Conservation (phyloP, 768 basidiomycete genomes). For the Mycena metata region DNA sequence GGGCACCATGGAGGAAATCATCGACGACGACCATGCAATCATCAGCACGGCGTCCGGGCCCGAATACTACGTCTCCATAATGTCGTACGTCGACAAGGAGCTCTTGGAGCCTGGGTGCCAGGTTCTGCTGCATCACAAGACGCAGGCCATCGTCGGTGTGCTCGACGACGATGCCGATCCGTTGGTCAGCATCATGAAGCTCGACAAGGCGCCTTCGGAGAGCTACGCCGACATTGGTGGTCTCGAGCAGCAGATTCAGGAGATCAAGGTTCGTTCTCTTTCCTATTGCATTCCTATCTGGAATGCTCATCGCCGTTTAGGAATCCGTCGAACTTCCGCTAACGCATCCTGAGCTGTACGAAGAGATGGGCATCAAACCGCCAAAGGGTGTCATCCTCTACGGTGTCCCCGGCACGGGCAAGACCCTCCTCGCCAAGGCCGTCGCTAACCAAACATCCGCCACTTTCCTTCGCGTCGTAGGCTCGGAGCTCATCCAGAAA, state of each 20-base stretch:
- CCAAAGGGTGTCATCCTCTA: conserved; percentile 99
- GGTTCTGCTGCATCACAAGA: conserved; percentile 96
- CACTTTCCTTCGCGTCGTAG: conserved; percentile 97
- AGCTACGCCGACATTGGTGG: conserved; percentile 99
- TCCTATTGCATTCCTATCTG: neutral
- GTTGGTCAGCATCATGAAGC: conserved; percentile 97
- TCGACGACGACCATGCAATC: conserved; percentile 99
- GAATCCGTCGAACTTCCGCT: conserved; percentile 98
- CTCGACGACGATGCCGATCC: conserved; percentile 96
- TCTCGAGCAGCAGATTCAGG: conserved; percentile 96
- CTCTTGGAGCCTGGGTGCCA: conserved; percentile 96
- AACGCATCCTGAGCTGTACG: conserved; percentile 98
- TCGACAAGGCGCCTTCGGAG: conserved; percentile 99
- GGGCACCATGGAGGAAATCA: conserved; percentile 97
- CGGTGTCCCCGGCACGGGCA: conserved; percentile 98
- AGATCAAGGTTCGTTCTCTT: conserved; percentile 84
- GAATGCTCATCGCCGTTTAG: conserved; percentile 52
- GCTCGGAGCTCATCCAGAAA: conserved; percentile 98
- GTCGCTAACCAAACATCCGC: conserved; percentile 99
- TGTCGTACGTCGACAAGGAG: conserved; percentile 99
- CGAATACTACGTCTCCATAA: conserved; percentile 97
- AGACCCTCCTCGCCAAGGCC: conserved; percentile 97
- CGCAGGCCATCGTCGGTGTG: conserved; percentile 94
- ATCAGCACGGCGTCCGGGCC: conserved; percentile 95
- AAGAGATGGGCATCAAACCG: conserved; percentile 99